Evolutionary conservation across 1,284 basidiomycete species (phyloP).

Genomic region (Porodaedalea pini): DNA sequence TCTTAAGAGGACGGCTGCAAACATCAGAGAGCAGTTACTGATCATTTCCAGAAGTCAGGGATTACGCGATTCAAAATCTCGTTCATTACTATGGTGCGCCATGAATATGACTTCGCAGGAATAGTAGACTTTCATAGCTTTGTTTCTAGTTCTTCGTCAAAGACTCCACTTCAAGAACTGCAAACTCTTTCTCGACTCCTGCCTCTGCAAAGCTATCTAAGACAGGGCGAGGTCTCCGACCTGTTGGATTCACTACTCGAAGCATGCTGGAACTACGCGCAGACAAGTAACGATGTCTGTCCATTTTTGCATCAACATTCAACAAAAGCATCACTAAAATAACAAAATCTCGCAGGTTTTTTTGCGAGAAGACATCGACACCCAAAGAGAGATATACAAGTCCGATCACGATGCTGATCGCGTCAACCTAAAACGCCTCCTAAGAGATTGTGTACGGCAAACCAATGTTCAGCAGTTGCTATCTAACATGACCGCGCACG

Average conservation of each 20-base stretch:
- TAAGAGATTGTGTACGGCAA: conserved; percentile 13
- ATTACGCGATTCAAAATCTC: neutral
- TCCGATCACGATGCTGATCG: conserved; percentile 14
- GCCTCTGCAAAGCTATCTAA: conserved; percentile 11
- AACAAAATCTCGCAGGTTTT: conserved; percentile 13
- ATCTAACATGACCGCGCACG: neutral
- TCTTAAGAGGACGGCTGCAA: conserved; percentile 16
- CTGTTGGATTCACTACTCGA: conserved; percentile 3
- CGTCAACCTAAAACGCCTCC: conserved; percentile 7
- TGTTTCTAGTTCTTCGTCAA: neutral
- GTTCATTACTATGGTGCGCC: neutral
- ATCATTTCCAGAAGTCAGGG: neutral
- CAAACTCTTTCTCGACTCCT: conserved; percentile 1
- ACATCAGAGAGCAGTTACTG: conserved; percentile 16
- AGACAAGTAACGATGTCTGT: conserved; percentile 10
- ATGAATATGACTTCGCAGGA: neutral
- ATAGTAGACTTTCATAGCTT: neutral
- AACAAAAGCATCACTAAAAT: too few species aligned
- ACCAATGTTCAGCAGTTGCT: conserved; percentile 4
- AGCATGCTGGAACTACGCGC: conserved; percentile 12
- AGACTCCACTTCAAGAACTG: neutral
- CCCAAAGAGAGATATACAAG: conserved; percentile 15
- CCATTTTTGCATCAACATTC: neutral
- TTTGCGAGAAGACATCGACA: conserved; percentile 15
- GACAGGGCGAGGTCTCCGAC: conserved; percentile 13